Base-by-base conservation (phyloP, 2,329 filamentous ascomycete genomes). In the Fusarium metavorans region DNA sequence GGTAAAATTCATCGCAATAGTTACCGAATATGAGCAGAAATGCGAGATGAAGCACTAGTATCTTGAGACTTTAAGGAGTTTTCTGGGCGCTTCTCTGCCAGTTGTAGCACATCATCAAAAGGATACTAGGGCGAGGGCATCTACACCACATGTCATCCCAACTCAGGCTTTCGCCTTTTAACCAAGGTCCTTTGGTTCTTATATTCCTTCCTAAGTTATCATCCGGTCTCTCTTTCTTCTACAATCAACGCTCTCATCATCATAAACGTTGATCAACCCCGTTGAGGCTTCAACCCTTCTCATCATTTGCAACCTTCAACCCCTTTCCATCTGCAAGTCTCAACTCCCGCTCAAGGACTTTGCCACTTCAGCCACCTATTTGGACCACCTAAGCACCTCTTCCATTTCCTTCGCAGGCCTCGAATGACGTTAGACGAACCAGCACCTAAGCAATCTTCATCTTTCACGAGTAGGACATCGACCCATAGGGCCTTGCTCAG, bases 381-480 rank as follows among this genome's bases (percentile, higher is more conserved):
- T 5, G 9, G 10, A 8, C 25, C 3, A 30, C 25, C 18, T 16
- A 30, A 18, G 2, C 10, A 8, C 25, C 4, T n/a, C 27, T n/a
- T 0, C 0, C 27, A 30, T 32, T 8, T 13, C 6, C 6, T 20
- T 30, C 25, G 18, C 27, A 20, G 18, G 16, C 4, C 25, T 52
- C 2, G 18, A 30, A 3, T 7, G 14, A 2, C n/a, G 6, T 3
- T 6, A 32, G 27, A 3, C 18, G 32, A 32, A 18, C 2, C 2
- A 3, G 6, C 10, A n/a, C 10, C 5, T 6, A 0, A 52, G 1
- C 10, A 32, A 1, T 0, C 18, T 27, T 10, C 27, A n/a, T 14
- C 18, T 18, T 30, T n/a, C 27, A 16, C 18, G 23, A n/a, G 54
- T 58, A 37, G 3, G 23, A 20, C 54, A 39, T 25, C 9, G 1